Percentiles rank a stretch among this genome's conserved stretches.
Conservation (phyloP, 2,329 filamentous ascomycete genomes). For the Penicillium sp. region DNA sequence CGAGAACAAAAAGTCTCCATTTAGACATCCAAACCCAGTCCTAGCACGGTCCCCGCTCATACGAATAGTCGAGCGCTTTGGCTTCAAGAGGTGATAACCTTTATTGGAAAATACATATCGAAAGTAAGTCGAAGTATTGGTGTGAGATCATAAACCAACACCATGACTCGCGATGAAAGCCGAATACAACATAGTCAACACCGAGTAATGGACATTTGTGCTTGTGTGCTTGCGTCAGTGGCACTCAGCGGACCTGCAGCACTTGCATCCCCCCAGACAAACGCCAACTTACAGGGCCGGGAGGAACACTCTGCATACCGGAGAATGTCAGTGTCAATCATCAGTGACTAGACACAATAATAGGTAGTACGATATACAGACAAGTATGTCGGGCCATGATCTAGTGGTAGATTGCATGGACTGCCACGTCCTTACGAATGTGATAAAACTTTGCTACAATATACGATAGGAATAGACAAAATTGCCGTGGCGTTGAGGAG, state of each 20-base stretch:
- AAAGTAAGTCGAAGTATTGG: not conserved
- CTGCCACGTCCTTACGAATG: not conserved
- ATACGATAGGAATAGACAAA: not conserved
- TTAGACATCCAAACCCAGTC: not conserved
- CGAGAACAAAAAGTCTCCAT: not conserved
- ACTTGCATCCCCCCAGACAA: not conserved
- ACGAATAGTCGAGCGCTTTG: not conserved
- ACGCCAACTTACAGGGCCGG: not conserved
- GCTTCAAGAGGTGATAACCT: not conserved
- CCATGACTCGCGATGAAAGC: not conserved
- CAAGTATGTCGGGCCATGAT: conserved; percentile 5
- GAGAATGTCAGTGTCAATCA: conserved; percentile 3
- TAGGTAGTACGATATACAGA: conserved; percentile 1
- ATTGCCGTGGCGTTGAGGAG: not conserved
- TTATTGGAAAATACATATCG: not conserved
- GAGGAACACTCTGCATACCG: not conserved
- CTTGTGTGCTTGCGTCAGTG: not conserved
- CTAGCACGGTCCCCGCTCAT: not conserved
- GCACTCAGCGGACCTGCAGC: not conserved
- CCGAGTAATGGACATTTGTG: not conserved
- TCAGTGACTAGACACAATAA: not conserved
- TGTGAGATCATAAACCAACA: not conserved
- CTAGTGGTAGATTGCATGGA: conserved; percentile 10
- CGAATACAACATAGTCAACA: not conserved
- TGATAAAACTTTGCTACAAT: not conserved